Evolutionary conservation across 352 stramenopile species (phyloP).

Genomic region (Phytopythium ostracodes): DNA sequence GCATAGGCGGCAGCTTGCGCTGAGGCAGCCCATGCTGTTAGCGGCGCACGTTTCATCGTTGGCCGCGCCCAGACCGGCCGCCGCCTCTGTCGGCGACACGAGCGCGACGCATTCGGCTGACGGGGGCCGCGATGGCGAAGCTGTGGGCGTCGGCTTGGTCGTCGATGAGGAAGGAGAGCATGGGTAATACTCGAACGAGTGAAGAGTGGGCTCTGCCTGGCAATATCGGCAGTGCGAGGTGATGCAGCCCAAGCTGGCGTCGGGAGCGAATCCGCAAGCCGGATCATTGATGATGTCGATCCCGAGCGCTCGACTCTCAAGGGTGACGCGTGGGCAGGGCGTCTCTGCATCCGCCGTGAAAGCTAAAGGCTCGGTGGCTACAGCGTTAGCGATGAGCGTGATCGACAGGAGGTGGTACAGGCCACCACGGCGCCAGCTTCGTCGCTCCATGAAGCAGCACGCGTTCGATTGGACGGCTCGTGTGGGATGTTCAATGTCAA

Average conservation of each 20-base stretch:
- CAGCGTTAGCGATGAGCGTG: background rate
- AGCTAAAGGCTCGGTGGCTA: background rate
- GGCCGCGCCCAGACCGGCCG: background rate
- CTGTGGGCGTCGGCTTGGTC: background rate
- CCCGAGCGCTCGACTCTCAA: background rate
- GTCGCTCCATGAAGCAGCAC: background rate
- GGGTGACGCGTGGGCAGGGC: background rate
- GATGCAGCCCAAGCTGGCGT: slow-evolving; percentile 7
- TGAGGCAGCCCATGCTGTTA: slow-evolving; percentile 7
- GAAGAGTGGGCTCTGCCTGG: background rate
- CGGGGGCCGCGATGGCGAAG: background rate
- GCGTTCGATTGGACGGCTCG: background rate
- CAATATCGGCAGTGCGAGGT: slow-evolving; percentile 8
- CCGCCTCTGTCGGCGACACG: background rate
- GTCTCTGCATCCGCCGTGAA: background rate
- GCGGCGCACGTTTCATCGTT: slow-evolving; percentile 5
- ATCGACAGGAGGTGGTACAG: background rate
- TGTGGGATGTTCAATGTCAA: background rate
- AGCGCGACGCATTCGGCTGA: slow-evolving; percentile 4
- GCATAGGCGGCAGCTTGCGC: background rate
- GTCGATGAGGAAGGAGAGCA: slow-evolving; percentile 9
- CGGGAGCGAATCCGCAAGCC: background rate
- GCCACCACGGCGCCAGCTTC: background rate
- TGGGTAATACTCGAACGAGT: slow-evolving; percentile 8
- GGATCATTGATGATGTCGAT: slow-evolving; percentile 7